These are phyloP conservation scores for Passiflora organensis DNA, from an alignment of 345 rosid genomes.

Conservation along the genomic window DNA sequence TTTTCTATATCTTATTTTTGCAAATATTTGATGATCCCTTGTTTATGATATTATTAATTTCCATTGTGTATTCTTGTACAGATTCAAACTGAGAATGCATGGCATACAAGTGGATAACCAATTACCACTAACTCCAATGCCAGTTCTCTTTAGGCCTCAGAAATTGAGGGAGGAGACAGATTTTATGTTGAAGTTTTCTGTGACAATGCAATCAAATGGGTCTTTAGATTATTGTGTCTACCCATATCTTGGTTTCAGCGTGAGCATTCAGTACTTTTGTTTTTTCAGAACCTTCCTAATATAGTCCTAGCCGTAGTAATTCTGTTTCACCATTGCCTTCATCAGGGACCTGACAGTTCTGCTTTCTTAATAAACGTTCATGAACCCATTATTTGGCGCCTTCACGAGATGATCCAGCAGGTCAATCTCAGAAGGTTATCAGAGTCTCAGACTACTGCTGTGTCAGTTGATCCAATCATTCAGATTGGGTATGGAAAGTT, in stretches of 20 bases:
- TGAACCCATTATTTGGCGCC: conserved; percentile 98
- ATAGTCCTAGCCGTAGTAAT: conserved; percentile 5
- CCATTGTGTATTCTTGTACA: conserved; percentile 21
- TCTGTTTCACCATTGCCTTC: conserved; percentile 16
- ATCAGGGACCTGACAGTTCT: conserved; percentile 75
- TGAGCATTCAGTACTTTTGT: conserved; percentile 26
- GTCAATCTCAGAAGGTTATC: conserved; percentile 64
- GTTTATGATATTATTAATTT: conserved; percentile 6
- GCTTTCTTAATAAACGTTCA: conserved; percentile 89
- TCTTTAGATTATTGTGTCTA: conserved; percentile 73
- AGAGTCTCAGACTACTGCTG: conserved; percentile 65
- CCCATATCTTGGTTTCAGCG: conserved; percentile 81
- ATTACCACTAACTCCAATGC: conserved; percentile 86
- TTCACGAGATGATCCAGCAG: conserved; percentile 95
- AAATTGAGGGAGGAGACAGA: conserved; percentile 63
- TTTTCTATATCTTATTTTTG: neutral
- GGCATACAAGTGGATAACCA: conserved; percentile 96
- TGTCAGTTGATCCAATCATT: conserved; percentile 93
- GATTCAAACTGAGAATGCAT: conserved; percentile 78
- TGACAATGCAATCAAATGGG: conserved; percentile 76
- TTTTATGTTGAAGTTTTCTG: conserved; percentile 65
- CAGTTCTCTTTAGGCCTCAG: conserved; percentile 96
- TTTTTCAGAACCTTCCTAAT: neutral
- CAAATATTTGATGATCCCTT: no score
- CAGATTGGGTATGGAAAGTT: conserved; percentile 69